Evolutionary conservation across 768 basidiomycete genomes (phyloP), one percentile per base, ranked within the genome.

Genomic region (Kwoniella heveanensis): DNA sequence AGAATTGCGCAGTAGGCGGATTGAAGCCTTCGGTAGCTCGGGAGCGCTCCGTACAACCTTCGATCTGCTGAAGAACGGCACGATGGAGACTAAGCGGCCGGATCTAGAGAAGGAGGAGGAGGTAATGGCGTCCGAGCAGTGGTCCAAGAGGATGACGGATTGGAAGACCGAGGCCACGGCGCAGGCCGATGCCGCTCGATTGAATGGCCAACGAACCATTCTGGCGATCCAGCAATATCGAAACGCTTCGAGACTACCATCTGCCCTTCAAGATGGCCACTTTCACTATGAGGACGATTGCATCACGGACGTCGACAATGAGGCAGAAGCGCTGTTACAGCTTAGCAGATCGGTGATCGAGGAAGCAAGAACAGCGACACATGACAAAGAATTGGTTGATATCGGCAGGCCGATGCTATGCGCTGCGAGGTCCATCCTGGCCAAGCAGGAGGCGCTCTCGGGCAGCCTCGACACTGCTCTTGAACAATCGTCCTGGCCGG

Each of bases 141-240:
- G 39, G 39, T 9, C 39, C 39, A 17, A 44, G 15, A 44, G 8
- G 8, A 17, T 44, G 15, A 9, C 8, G 39, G 15, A 9, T 3
- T 44, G 39, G 39, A 17, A 10, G 39, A 17, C 9, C 8, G 39
- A 44, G 4, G 39, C 39, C 17, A 44, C 6, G 19, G 39, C 8
- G 17, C 39, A 44, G 8, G 17, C 17, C 39, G 39, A 44, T 17
- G 39, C 17, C 32, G 32, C 32, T 36, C 32, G 32, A 6, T 36
- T 13, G 32, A 13, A n/a, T n/a, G n/a, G n/a, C n/a, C n/a, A n/a
- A n/a, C n/a, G n/a, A n/a, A n/a, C n/a, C n/a, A n/a, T n/a, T n/a
- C n/a, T n/a, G n/a, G n/a, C n/a, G n/a, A n/a, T n/a, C 5, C 22
- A 27, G 44, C 44, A 26, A 51, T 66, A 55, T 52, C 64, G 59